A percentile compares a stretch with the other conserved stretches of the same genome.
Conservation (phyloP, 495 filamentous ascomycete genomes). For the Podospora bellae-mahoneyi region DNA sequence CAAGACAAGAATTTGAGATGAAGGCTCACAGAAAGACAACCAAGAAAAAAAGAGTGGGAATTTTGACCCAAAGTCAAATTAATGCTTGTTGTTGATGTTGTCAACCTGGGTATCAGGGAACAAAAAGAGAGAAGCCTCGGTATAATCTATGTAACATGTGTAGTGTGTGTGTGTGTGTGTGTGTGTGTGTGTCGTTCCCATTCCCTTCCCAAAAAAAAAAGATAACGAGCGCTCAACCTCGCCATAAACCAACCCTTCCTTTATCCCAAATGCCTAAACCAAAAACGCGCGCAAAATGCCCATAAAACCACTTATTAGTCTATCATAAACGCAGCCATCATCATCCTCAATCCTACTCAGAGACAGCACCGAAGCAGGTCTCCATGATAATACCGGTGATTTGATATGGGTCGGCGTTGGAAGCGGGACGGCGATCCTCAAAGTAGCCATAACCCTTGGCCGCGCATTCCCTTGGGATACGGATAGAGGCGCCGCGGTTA, state of each 20-base stretch:
- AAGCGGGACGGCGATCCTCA: constrained; percentile 91
- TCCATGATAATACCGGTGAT: constrained; percentile 39
- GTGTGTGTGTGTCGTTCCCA: not conserved
- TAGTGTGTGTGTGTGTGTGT: not conserved
- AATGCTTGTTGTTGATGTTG: not conserved
- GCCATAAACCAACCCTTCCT: not conserved
- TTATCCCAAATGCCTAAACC: not conserved
- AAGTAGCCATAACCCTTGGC: constrained; percentile 98
- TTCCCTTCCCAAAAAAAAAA: not conserved
- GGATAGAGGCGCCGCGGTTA: constrained; percentile 85
- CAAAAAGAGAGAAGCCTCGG: not conserved
- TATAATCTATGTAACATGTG: not conserved
- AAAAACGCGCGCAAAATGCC: not conserved
- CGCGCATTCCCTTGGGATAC: constrained; percentile 85
- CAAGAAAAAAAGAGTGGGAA: not conserved
- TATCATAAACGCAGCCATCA: not conserved
- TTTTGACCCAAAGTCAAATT: not conserved
- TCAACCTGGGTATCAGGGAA: not conserved
- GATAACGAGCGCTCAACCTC: not conserved
- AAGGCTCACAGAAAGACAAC: not conserved
- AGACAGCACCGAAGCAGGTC: constrained; percentile 22
- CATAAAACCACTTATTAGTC: not conserved
- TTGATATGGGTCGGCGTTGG: constrained; percentile 91
- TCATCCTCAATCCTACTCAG: not conserved
- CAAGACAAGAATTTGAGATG: not conserved